Percentiles rank a stretch among this genome's conserved stretches.
phyloP scores from a whole-genome alignment of 805 yeast genomes.

The Wickerhamomyces xylosicus region DNA sequence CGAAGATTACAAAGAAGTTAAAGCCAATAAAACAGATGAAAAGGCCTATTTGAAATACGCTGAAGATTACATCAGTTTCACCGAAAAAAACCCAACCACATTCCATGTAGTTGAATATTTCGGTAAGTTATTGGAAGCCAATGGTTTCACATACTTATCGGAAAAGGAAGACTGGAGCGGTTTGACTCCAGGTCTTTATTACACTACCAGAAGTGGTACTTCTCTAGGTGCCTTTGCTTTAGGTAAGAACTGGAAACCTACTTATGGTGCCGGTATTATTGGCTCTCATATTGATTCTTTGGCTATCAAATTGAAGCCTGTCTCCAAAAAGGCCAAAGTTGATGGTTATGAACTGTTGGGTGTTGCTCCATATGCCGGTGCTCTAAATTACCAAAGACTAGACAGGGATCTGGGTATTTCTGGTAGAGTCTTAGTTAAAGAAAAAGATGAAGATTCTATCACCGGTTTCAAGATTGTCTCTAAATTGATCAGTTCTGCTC shows the following conservation, averaged over 20 bases:
- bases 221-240: constrained; percentile 59
- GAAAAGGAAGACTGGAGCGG: constrained; percentile 41
- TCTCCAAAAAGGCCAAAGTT: constrained; percentile 44
- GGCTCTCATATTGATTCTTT: constrained; percentile 75
- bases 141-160: constrained; percentile 55
- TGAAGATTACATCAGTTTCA: constrained; percentile 58
- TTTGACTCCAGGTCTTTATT: constrained; percentile 43
- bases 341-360: constrained; percentile 76
- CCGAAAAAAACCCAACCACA: constrained; percentile 63
- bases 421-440: constrained; percentile 56
- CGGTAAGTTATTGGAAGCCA: constrained; percentile 33
- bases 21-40: neutral
- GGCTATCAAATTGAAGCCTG: constrained; percentile 62
- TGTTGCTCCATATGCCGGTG: constrained; percentile 78
- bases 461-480: constrained; percentile 26
- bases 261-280: constrained; percentile 55
- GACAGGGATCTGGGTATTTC: constrained; percentile 84
- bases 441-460: constrained; percentile 18
- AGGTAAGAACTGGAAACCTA: constrained; percentile 57
- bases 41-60: constrained; percentile 23
- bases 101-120: constrained; percentile 58
- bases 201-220: constrained; percentile 59
- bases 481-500: constrained; percentile 45
- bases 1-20: constrained; percentile 1
- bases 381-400: constrained; percentile 57